Base-by-base conservation (phyloP, 2,329 filamentous ascomycete species). In the Shiraia bambusicola region DNA sequence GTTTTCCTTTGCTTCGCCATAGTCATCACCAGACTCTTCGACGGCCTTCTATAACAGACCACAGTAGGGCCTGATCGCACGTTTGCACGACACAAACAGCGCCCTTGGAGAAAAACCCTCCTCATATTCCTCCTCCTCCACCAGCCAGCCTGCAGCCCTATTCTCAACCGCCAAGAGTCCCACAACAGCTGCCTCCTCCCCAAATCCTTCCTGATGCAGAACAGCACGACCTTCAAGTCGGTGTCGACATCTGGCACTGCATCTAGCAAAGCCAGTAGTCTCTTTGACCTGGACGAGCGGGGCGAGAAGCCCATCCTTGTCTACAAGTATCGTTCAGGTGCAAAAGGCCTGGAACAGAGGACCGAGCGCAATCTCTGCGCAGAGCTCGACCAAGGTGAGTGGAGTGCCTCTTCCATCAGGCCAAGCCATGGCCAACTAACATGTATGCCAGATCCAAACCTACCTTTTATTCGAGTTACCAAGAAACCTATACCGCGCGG, bases 401-500 rank as follows among this genome's bases (percentile, higher is more conserved):
- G 19, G 41, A 46, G 66, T 54, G 19, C 28, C 31, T 30, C 25
- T 16, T 14, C 28, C 33, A n/a, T 30, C n/a, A 16, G 11, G n/a
- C 34, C 24, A 25, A 15, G 35, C 28, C n/a, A 16, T 12, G n/a
- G 22, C 24, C 41, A 37, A 52, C 58, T 60, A 50, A 58, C 54
- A 47, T 29, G 35, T 19, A 19, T 51, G 32, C 41, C 32, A 73
- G 72, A 74, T 43, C 69, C 71, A 22, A 62, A 66, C 27, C 46
- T 67, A 11, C 58, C 59, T 17, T 64, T 59, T 45, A 65, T 73
- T 36, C 72, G 73, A 52, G 71, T 73, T 28, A 74, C 74, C 15
- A 68, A 61, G 52, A 76, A 75, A 50, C 58, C 59, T 28, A 75
- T 77, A 28, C 73, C 73, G 4, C 69, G 73, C 31, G 65, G 67